Percentiles rank a stretch among this genome's conserved stretches.
Evolutionary conservation across 225 moss, liverwort and hornwort species (phyloP).

Genomic region (Asterella californica): DNA sequence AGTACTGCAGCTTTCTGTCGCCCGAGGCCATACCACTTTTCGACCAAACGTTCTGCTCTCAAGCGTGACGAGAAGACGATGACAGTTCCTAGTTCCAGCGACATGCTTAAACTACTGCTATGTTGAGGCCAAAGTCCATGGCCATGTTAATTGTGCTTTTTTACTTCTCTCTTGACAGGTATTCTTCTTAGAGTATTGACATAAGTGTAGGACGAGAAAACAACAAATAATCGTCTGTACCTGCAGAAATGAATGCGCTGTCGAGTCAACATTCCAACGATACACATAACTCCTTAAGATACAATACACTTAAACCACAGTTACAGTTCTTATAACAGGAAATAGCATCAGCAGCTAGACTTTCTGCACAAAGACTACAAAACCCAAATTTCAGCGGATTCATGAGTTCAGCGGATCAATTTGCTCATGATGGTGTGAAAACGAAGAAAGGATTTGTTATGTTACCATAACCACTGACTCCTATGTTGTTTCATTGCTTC

Average conservation of each 20-base stretch:
- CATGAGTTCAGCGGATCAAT: background rate
- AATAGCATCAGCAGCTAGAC: background rate
- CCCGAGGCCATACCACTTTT: no score
- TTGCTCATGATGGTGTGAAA: background rate
- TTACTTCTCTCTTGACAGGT: background rate
- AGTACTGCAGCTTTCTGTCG: background rate
- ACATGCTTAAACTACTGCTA: background rate
- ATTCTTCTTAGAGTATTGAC: constrained; percentile 36
- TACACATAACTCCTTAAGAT: background rate
- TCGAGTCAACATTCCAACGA: background rate
- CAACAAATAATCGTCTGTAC: constrained; percentile 42
- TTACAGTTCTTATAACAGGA: background rate
- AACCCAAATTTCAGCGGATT: background rate
- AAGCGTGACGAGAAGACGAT: background rate
- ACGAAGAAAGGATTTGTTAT: background rate
- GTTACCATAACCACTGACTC: constrained; percentile 47
- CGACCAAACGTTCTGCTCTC: background rate
- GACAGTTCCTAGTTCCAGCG: background rate
- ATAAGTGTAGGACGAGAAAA: constrained; percentile 41
- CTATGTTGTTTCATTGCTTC: constrained; percentile 40
- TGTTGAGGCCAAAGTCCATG: background rate
- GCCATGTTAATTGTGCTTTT: constrained; percentile 1
- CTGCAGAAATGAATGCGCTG: constrained; percentile 11
- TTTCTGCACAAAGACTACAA: background rate
- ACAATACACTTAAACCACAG: background rate